A percentile compares a stretch with the other conserved stretches of the same genome.
Conservation (phyloP, 78 protist species). For the Dictyostelium purpureum region DNA sequence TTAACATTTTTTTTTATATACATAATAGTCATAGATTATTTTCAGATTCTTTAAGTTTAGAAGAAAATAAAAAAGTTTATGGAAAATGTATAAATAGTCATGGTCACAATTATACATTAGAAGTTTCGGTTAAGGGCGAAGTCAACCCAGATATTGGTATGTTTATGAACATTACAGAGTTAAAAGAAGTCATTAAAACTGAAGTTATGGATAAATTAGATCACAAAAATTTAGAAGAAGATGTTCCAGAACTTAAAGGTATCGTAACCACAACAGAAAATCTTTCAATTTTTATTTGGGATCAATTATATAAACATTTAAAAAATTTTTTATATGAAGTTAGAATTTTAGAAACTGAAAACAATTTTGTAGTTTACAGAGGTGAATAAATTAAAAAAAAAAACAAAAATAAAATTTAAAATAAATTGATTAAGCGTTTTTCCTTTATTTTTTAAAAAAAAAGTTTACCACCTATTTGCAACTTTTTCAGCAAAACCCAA, state of each 20-base stretch:
- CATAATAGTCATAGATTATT: conserved; percentile 73
- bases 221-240: conserved; percentile 80
- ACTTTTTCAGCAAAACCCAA: conserved; percentile 28
- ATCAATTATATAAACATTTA: not conserved
- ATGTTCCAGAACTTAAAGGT: conserved; percentile 65
- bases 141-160: conserved; percentile 66
- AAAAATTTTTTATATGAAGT: conserved; percentile 55
- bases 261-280: conserved; percentile 81
- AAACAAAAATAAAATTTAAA: not conserved
- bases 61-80: conserved; percentile 74
- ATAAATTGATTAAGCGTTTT: no score
- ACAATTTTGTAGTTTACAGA: conserved; percentile 73
- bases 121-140: conserved; percentile 79
- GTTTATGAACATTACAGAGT: conserved; percentile 79
- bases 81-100: conserved; percentile 84
- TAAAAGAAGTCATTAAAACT: conserved; percentile 41
- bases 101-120: conserved; percentile 84
- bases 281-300: conserved; percentile 67
- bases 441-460: no score
- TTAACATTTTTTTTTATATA: not conserved
- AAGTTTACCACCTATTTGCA: not conserved
- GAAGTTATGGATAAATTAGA: conserved; percentile 75
- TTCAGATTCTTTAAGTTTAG: conserved; percentile 27
- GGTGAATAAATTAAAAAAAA: conserved; percentile 29
- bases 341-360: conserved; percentile 76